Conservation (phyloP, 495 filamentous ascomycete genomes). For the Astrothelium subdiscretum region DNA sequence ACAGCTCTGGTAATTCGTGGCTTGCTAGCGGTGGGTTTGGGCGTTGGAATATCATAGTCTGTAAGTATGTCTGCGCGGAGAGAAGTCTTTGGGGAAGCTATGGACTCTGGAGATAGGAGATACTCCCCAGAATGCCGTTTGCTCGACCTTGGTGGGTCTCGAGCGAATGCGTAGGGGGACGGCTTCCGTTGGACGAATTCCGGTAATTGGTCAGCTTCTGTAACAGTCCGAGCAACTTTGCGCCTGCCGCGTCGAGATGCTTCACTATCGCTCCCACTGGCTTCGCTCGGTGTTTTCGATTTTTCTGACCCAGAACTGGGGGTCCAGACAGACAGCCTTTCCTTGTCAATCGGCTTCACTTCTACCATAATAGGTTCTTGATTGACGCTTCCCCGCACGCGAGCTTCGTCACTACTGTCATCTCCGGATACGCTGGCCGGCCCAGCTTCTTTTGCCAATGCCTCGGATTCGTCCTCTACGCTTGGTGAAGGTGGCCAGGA, state of each 20-base stretch:
- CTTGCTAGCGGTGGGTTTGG: neutral
- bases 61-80: neutral
- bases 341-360: slow-evolving; percentile 10
- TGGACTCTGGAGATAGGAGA: slow-evolving; percentile 20
- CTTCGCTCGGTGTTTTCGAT: slow-evolving; percentile 2
- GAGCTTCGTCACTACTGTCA: slow-evolving; percentile 17
- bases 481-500: slow-evolving; percentile 26
- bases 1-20: neutral
- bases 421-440: slow-evolving; percentile 8
- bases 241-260: neutral
- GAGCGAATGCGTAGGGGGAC: slow-evolving; percentile 27
- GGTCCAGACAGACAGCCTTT: neutral
- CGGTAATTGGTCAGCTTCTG: slow-evolving; percentile 11
- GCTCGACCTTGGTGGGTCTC: slow-evolving; percentile 14
- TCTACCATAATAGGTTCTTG: slow-evolving; percentile 30
- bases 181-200: slow-evolving; percentile 20
- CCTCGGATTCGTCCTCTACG: slow-evolving; percentile 26
- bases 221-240: neutral
- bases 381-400: slow-evolving; percentile 26
- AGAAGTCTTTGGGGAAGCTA: slow-evolving; percentile 8
- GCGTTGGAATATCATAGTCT: neutral
- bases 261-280: slow-evolving; percentile 3
- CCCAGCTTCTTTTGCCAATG: slow-evolving; percentile 24
- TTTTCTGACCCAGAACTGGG: neutral
- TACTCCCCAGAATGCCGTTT: slow-evolving; percentile 16